Evolutionary conservation across 495 filamentous ascomycete species (phyloP), one percentile per base, ranked within the genome.

Genomic region (Neurospora pannonica): DNA sequence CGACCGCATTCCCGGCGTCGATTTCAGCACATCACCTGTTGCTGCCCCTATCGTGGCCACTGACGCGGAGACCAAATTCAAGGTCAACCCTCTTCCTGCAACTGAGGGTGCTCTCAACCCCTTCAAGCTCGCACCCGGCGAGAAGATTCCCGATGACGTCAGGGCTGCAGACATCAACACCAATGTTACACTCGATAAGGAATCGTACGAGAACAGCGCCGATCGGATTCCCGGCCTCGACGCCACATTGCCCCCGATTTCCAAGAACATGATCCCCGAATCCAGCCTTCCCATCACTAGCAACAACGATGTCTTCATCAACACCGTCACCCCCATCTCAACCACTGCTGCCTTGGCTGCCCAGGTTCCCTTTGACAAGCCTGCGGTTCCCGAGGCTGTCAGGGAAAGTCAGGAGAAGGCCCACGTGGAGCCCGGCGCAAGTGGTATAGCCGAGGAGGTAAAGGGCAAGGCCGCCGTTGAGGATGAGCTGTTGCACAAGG

Each of bases 31-130:
- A 67, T 19, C 54, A 36, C 54, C 54, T 36, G 28, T 19, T 19
- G 54, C 54, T 67, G 31, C 54, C 13, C 54, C 54, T 19, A 31
- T 9, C 31, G 15, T 67, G 13, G 13, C 54, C 54, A 67, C 54
- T 31, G 54, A 19, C 15, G 54, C 28, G 54, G 15, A 67, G 28
- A 34, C 15, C 15, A 82, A 87, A 38, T 87, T 93, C 80, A 87
- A 86, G 70, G 89, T 95, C 75, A 90, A 92, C 77, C 91, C 92
- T 8, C 84, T 94, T 48, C 95, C 95, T 10, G 94, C 95, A 43
- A 90, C 94, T 31, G 88, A 85, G 38, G 93, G 92, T 70, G 86
- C 87, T 60, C 88, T 93, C 54, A 97, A 97, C 77, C 95, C 95
- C 3, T 88, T 97, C 79, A 85, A 88, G 76, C 86, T 97, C 40